These are phyloP conservation scores for Epicoccum sorghinum DNA, from an alignment of 2,329 filamentous ascomycete species.

Conservation along the genomic window DNA sequence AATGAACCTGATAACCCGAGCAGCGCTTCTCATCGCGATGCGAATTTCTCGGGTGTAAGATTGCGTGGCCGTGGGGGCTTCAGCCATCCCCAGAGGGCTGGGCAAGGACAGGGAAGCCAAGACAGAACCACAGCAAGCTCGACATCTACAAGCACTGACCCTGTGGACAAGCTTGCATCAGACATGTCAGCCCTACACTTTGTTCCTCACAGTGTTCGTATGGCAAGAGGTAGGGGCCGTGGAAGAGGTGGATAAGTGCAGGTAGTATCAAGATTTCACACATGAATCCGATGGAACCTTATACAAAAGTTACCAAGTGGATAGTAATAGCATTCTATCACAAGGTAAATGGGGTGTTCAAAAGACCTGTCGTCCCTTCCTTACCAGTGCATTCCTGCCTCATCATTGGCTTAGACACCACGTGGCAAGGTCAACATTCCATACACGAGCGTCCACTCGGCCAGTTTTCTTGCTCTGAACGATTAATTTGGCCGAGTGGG, in stretches of 20 bases:
- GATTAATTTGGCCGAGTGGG: neutral
- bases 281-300: neutral
- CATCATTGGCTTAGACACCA: neutral
- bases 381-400: conserved; percentile 8
- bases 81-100: conserved; percentile 25
- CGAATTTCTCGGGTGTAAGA: conserved; percentile 26
- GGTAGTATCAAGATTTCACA: neutral
- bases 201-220: conserved; percentile 59
- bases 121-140: neutral
- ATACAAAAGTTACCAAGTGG: neutral
- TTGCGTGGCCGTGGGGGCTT: conserved; percentile 43
- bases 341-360: too few species aligned
- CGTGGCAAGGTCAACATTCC: conserved; percentile 10
- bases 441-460: neutral
- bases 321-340: too few species aligned
- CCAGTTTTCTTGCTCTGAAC: neutral
- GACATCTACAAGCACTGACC: conserved; percentile 48
- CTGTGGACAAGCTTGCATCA: conserved; percentile 68
- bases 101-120: conserved; percentile 14
- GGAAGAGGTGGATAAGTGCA: conserved; percentile 20
- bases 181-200: conserved; percentile 77
- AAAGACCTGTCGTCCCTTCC: neutral
- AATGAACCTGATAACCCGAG: conserved; percentile 5
- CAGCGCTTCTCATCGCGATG: conserved; percentile 17
- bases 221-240: conserved; percentile 29